Base-by-base conservation (phyloP, 1,139 yeast genomes). In the Debaryomyces psychrophilus region DNA sequence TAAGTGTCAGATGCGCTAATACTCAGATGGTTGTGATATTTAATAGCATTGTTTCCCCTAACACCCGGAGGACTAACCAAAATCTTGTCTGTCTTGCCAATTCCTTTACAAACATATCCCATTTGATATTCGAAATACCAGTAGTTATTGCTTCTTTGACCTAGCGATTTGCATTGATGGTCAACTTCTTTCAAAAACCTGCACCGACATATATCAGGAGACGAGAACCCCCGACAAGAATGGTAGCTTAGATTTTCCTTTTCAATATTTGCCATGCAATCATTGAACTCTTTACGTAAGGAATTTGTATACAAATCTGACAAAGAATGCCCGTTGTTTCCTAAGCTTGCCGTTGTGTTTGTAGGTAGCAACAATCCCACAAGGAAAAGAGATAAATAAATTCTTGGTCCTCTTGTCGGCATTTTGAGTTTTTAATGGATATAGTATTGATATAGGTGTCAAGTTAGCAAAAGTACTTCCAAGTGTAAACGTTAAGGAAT, bases 201-300 rank as follows among this genome's bases (percentile, higher is more conserved):
- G 18, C 52, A 49, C n/a, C 37, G 41, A 18, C 45, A 43, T 3
- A 9, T 25, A 2, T 7, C 25, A 8, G 43, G 35, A 12, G 40
- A 25, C 12, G 36, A 26, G 29, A 45, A 48, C 2, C 31, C 33
- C 5, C 15, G 28, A 25, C 46, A 43, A 4, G 38, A 23, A 12
- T 44, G 47, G 39, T 37, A 47, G 4, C 15, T 12, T 8, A 20
- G 4, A 12, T 29, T 37, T 5, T 34, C 26, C 0, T 25, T 37
- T 25, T 44, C 51, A 6, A 46, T 31, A n/a, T 37, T 26, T 11
- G 31, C 22, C 48, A 49, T 47, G 37, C 51, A 49, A n/a, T 35
- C 8, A 11, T 41, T 35, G 36, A 49, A 49, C 9, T 44, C 44
- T 2, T 28, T 11, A 20, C 40, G 35, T 31, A 44, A 45, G 1